phyloP scores from a whole-genome alignment of 164 flowering plant genomes.

The grape (Vitis vinifera) region DNA sequence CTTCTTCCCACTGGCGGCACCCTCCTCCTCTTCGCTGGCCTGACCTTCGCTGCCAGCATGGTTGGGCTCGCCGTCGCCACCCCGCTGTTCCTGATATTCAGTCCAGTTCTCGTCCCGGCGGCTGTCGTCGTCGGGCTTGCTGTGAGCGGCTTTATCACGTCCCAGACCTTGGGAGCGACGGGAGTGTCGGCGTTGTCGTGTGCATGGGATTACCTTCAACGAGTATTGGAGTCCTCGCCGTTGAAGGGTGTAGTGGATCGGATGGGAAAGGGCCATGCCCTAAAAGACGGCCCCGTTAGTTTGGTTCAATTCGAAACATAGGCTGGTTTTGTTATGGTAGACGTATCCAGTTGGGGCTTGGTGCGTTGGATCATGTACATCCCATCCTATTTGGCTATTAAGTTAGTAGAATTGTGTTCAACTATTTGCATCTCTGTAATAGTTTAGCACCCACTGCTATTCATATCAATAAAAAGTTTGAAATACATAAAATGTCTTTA shows the following conservation, averaged over 20 bases:
- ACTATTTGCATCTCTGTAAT: too few relatives aligned
- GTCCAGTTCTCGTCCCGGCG: constrained; percentile 65
- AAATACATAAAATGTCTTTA: too few relatives aligned
- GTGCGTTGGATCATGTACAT: too few relatives aligned
- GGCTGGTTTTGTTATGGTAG: too few relatives aligned
- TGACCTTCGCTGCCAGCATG: constrained; percentile 39
- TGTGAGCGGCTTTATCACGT: constrained; percentile 39
- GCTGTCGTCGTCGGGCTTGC: constrained; percentile 38
- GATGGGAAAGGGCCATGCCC: too few relatives aligned
- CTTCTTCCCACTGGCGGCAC: constrained; percentile 45
- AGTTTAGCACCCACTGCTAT: too few relatives aligned
- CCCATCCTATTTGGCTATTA: too few relatives aligned
- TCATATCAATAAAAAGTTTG: too few relatives aligned
- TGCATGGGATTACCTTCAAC: constrained; percentile 29
- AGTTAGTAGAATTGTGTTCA: too few relatives aligned
- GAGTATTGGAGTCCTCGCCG: constrained; percentile 17
- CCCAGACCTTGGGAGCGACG: constrained; percentile 59
- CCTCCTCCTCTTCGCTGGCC: constrained; percentile 44
- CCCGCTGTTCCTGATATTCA: constrained; percentile 54
- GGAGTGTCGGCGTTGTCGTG: constrained; percentile 46
- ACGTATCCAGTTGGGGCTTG: too few relatives aligned
- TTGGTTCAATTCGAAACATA: too few relatives aligned
- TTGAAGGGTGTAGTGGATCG: constrained; percentile 27
- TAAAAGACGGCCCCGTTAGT: too few relatives aligned
- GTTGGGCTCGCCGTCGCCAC: constrained; percentile 35